phyloP scores from a whole-genome alignment of 2,329 filamentous ascomycete species.

The Ambrosiella beaveri region DNA sequence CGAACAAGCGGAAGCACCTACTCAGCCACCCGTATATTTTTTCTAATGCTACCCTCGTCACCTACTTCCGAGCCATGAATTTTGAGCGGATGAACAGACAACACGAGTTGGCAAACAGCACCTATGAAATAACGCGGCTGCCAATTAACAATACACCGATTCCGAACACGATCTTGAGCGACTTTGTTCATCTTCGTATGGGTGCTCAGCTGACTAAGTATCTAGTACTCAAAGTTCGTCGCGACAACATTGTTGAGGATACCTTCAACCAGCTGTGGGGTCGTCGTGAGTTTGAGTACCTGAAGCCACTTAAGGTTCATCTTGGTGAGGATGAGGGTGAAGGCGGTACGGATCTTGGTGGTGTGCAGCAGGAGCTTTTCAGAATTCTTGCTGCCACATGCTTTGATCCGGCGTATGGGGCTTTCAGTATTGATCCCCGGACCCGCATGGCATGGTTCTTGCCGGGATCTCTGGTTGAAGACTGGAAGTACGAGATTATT shows the following conservation, averaged over 20 bases:
- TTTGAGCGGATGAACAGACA: conserved; percentile 70
- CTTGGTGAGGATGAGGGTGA: conserved; percentile 71
- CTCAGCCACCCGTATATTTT: conserved; percentile 73
- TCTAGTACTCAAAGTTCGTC: conserved; percentile 50
- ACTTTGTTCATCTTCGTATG: conserved; percentile 44
- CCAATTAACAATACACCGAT: conserved; percentile 39
- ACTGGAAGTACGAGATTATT: conserved; percentile 81
- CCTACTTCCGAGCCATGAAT: conserved; percentile 78
- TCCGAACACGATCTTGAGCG: conserved; percentile 39
- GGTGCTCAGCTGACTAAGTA: conserved; percentile 53
- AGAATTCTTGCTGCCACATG: conserved; percentile 65
- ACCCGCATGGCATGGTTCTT: conserved; percentile 80
- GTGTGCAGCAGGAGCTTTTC: conserved; percentile 95
- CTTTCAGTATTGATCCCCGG: conserved; percentile 60
- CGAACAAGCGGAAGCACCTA: conserved; percentile 51
- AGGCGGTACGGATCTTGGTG: conserved; percentile 81
- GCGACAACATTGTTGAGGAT: conserved; percentile 51
- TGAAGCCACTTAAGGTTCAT: conserved; percentile 74
- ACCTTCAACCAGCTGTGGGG: conserved; percentile 81
- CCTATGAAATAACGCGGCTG: conserved; percentile 37
- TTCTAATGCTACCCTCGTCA: conserved; percentile 50
- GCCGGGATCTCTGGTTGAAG: conserved; percentile 61
- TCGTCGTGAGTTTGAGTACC: conserved; percentile 61
- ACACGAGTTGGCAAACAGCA: conserved; percentile 50
- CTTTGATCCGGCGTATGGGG: conserved; percentile 58